A percentile compares a stretch with the other conserved stretches of the same genome.
Conservation (phyloP, 768 basidiomycete species). For the Macrolepiota albuminosa region DNA sequence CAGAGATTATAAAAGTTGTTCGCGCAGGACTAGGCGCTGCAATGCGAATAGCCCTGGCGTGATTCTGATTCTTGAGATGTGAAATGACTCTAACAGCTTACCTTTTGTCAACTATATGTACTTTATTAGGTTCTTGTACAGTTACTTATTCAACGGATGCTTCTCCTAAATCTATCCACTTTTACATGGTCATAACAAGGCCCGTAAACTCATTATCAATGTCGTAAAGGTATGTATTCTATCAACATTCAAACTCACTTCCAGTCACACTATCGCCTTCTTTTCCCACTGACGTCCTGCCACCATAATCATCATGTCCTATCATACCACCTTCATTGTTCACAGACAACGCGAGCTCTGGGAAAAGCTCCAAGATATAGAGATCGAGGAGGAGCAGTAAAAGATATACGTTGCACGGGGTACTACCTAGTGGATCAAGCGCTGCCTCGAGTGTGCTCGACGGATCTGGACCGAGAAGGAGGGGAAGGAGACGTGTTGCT, state of each 20-base stretch:
- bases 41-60: neutral
- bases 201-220: neutral
- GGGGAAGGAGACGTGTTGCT: slow-evolving; percentile 38
- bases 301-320: neutral
- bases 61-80: neutral
- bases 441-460: slow-evolving; percentile 44
- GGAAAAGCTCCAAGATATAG: slow-evolving; percentile 66
- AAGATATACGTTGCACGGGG: slow-evolving; percentile 76
- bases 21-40: neutral
- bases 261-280: neutral
- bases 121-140: neutral
- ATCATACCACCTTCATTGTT: slow-evolving; percentile 1
- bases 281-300: neutral
- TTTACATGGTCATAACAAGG: neutral
- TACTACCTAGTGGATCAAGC: slow-evolving; percentile 56
- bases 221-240: neutral
- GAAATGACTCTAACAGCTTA: no score
- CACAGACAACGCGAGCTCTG: slow-evolving; percentile 49
- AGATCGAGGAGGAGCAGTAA: slow-evolving; percentile 70
- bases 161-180: neutral
- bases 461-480: slow-evolving; percentile 53
- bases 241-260: neutral
- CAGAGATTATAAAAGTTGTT: neutral
- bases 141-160: neutral
- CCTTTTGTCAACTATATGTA: neutral